Percentiles rank a stretch among this genome's conserved stretches.
phyloP scores from a whole-genome alignment of 176 grass and related monocot species.

The Zea luxurians region DNA sequence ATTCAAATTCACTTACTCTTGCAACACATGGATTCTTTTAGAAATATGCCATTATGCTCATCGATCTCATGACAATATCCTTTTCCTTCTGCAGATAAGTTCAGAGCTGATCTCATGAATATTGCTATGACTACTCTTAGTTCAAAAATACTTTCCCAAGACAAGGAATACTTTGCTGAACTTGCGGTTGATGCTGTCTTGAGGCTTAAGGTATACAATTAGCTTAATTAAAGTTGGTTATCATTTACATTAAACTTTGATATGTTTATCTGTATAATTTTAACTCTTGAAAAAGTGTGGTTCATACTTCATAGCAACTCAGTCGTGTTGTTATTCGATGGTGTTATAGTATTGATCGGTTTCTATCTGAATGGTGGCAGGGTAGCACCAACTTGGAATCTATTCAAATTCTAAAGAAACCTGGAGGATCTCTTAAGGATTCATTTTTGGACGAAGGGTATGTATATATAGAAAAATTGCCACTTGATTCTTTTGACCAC shows the following conservation, averaged over 20 bases:
- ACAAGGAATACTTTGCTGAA: slow-evolving; percentile 96
- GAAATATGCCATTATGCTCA: not conserved
- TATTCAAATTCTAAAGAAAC: slow-evolving; percentile 98
- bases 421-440: slow-evolving; percentile 96
- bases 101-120: slow-evolving; percentile 89
- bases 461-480: not conserved
- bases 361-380: slow-evolving; percentile 41
- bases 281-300: not conserved
- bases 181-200: slow-evolving; percentile 95
- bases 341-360: not conserved
- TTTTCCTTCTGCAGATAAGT: slow-evolving; percentile 69
- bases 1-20: not conserved
- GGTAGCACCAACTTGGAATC: slow-evolving; percentile 94
- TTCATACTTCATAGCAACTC: slow-evolving; percentile 7
- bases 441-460: slow-evolving; percentile 99
- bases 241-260: not conserved
- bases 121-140: slow-evolving; percentile 96
- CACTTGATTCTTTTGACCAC: not conserved
- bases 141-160: slow-evolving; percentile 96
- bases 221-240: not conserved
- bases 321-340: not conserved
- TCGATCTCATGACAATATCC: slow-evolving; percentile 5
- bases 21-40: not conserved
- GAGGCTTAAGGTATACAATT: slow-evolving; percentile 82
- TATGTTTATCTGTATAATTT: not conserved